A percentile compares a stretch with the other conserved stretches of the same genome.
Evolutionary conservation across 306 rosid species (phyloP).

Genomic region (Malus domestica): DNA sequence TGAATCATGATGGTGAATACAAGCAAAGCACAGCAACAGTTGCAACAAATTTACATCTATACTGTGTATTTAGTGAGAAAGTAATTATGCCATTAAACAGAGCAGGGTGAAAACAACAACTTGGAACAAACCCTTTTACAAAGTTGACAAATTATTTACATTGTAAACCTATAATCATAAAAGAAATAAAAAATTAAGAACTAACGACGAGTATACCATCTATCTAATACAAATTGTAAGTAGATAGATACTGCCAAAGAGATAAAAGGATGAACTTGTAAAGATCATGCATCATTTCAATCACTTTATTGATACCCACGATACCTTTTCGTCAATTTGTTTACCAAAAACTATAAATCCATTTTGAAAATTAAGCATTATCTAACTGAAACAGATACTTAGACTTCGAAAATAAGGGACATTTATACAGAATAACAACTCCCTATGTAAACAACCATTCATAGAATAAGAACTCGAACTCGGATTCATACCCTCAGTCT

Average conservation of each 20-base stretch:
- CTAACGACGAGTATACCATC: background rate
- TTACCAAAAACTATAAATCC: background rate
- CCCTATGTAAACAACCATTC: background rate
- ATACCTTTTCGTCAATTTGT: too few species aligned
- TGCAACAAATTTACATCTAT: background rate
- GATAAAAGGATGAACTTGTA: background rate
- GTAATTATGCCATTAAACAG: background rate
- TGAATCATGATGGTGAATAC: background rate
- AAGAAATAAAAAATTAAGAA: too few species aligned
- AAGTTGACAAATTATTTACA: background rate
- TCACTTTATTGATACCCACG: background rate
- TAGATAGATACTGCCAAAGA: background rate
- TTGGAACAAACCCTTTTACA: background rate
- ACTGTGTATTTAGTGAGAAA: background rate
- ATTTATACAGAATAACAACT: background rate
- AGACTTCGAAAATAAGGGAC: background rate
- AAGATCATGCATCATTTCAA: background rate
- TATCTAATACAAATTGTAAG: background rate
- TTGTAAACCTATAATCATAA: background rate
- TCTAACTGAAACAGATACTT: too few species aligned
- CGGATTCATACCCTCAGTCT: constrained; percentile 20
- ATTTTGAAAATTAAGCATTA: background rate
- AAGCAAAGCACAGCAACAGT: background rate
- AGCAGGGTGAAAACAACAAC: background rate
- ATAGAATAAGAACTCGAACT: background rate